Evolutionary conservation across 148 eudicot species (phyloP).

Genomic region (Fagopyrum esculentum): DNA sequence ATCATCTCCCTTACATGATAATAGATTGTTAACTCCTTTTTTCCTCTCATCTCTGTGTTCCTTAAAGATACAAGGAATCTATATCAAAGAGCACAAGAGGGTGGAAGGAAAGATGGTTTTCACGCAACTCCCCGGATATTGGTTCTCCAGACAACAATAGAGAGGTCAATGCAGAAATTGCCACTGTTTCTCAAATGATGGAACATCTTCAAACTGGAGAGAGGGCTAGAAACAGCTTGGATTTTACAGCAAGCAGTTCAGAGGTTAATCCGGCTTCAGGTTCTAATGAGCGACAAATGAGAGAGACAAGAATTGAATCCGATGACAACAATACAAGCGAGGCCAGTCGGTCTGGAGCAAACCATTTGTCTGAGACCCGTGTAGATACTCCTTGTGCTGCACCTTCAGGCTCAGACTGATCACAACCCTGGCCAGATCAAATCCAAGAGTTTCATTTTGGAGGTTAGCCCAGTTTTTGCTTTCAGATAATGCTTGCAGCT

Average conservation of each 20-base stretch:
- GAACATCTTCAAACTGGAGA: constrained; percentile 56
- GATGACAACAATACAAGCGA: constrained; percentile 5
- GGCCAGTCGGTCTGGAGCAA: constrained; percentile 12
- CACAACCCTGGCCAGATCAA: constrained; percentile 17
- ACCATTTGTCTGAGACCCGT: constrained; percentile 28
- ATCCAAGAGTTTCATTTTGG: constrained; percentile 25
- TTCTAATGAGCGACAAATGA: constrained; percentile 22
- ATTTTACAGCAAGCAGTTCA: constrained; percentile 33
- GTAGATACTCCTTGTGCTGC: constrained; percentile 38
- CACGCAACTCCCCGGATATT: constrained; percentile 63
- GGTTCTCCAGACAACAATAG: constrained; percentile 50
- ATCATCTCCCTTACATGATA: not conserved
- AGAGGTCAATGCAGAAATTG: constrained; percentile 51
- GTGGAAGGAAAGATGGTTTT: constrained; percentile 91
- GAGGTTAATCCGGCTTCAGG: constrained; percentile 33
- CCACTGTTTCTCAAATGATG: constrained; percentile 69
- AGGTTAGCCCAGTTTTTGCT: constrained; percentile 29
- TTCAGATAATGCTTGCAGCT: not conserved
- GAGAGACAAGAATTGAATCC: constrained; percentile 16
- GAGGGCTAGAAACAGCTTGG: constrained; percentile 24
- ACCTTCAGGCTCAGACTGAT: constrained; percentile 43
- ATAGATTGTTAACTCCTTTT: not conserved
- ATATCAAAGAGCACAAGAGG: constrained; percentile 79
- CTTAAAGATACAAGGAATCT: constrained; percentile 65
- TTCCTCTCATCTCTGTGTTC: constrained; percentile 6